Conservation (phyloP, 83 land plant genomes). For the Picea abies region DNA sequence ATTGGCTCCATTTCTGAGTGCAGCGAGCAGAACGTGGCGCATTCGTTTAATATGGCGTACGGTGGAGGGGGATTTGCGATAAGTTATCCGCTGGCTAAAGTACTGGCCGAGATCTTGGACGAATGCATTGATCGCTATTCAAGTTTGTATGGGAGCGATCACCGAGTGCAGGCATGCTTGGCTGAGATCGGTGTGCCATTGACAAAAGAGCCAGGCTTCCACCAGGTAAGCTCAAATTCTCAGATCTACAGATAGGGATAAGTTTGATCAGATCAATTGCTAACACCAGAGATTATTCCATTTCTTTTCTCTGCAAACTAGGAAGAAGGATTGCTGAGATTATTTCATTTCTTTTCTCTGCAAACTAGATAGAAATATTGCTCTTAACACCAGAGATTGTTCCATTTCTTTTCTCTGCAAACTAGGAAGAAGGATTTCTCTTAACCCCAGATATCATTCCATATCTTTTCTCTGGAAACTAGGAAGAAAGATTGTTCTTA, state of each 20-base stretch:
- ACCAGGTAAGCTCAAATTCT: slow-evolving; percentile 56
- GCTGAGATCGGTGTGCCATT: slow-evolving; percentile 80
- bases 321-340: not conserved
- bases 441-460: not conserved
- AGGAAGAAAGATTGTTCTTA: too few relatives aligned
- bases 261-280: too few relatives aligned
- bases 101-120: slow-evolving; percentile 44
- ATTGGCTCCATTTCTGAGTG: slow-evolving; percentile 84
- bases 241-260: not conserved
- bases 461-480: not conserved
- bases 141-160: slow-evolving; percentile 75
- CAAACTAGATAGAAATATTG: not conserved
- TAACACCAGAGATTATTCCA: too few relatives aligned
- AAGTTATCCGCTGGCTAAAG: slow-evolving; percentile 65
- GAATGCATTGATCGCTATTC: slow-evolving; percentile 74
- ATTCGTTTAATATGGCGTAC: slow-evolving; percentile 77
- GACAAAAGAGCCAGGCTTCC: slow-evolving; percentile 79
- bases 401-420: too few relatives aligned
- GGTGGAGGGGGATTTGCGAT: slow-evolving; percentile 94
- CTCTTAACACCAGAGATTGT: too few relatives aligned
- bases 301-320: too few relatives aligned
- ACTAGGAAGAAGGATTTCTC: too few relatives aligned
- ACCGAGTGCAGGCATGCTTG: slow-evolving; percentile 71
- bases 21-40: slow-evolving; percentile 64
- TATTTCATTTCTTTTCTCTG: not conserved